These are phyloP conservation scores for Xylariaceae sp. DNA, from an alignment of 2,329 filamentous ascomycete genomes.

Conservation along the genomic window DNA sequence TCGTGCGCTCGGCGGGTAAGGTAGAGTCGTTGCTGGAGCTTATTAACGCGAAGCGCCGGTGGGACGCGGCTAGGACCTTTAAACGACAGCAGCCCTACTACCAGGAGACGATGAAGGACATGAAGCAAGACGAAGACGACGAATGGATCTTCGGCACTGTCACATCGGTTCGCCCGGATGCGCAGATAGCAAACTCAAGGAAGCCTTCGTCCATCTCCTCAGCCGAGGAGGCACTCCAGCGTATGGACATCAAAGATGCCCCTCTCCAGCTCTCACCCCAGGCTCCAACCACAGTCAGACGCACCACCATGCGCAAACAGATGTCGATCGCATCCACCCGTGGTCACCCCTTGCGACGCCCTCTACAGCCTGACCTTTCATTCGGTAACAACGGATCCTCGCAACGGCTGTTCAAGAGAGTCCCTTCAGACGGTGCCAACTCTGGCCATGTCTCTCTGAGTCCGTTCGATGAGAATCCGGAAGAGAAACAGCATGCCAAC, in stretches of 20 bases:
- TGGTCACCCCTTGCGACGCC: slow-evolving; percentile 59
- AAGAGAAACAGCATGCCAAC: slow-evolving; percentile 62
- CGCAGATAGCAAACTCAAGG: slow-evolving; percentile 47
- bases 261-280: slow-evolving; percentile 56
- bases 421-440: slow-evolving; percentile 64
- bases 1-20: slow-evolving; percentile 82
- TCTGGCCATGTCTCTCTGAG: slow-evolving; percentile 38
- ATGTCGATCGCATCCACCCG: slow-evolving; percentile 43
- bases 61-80: slow-evolving; percentile 68
- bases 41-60: slow-evolving; percentile 77
- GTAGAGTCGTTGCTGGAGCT: slow-evolving; percentile 84
- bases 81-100: slow-evolving; percentile 78
- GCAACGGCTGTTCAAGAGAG: slow-evolving; percentile 84
- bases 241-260: slow-evolving; percentile 58
- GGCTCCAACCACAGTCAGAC: slow-evolving; percentile 52
- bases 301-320: slow-evolving; percentile 51
- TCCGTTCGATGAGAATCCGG: slow-evolving; percentile 40
- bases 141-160: slow-evolving; percentile 97
- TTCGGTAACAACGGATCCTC: slow-evolving; percentile 93
- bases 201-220: slow-evolving; percentile 55
- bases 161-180: slow-evolving; percentile 64
- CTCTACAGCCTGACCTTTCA: slow-evolving; percentile 82
- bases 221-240: slow-evolving; percentile 58
- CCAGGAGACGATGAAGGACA: slow-evolving; percentile 79
- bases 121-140: slow-evolving; percentile 67